Conservation (phyloP, 768 basidiomycete species). For the Trametes punicea region DNA sequence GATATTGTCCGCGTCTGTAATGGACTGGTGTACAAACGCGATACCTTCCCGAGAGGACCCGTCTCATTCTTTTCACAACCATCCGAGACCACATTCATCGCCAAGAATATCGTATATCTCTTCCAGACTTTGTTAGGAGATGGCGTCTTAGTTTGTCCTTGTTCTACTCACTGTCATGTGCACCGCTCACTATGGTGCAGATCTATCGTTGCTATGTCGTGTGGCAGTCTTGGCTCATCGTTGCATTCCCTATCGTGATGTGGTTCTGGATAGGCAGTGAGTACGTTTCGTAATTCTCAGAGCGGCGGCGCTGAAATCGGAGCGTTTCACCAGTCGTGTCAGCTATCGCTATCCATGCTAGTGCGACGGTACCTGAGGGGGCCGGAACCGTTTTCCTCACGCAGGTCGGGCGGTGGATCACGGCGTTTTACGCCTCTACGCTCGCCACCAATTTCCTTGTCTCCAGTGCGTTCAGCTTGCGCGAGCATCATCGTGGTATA, state of each 20-base stretch:
- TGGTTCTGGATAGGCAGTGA: conserved; percentile 13
- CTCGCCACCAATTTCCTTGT: conserved; percentile 22
- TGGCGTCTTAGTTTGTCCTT: conserved; percentile 26
- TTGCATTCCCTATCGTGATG: conserved; percentile 21
- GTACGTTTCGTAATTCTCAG: neutral
- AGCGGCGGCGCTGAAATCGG: neutral
- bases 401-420: conserved; percentile 23
- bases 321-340: conserved; percentile 13
- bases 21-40: conserved; percentile 27
- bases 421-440: conserved; percentile 22
- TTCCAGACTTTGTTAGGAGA: conserved; percentile 32
- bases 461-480: conserved; percentile 19
- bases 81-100: conserved; percentile 30
- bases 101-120: conserved; percentile 26
- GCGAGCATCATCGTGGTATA: too few relatives aligned
- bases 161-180: neutral
- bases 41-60: conserved; percentile 23
- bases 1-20: conserved; percentile 3
- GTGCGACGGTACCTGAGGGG: conserved; percentile 10
- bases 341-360: conserved; percentile 19
- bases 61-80: conserved; percentile 26
- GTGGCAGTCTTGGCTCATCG: conserved; percentile 26
- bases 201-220: conserved; percentile 30
- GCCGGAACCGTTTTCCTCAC: conserved; percentile 19
- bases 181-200: conserved; percentile 7